Percentiles rank a stretch among this genome's conserved stretches.
These are phyloP conservation scores for Claviceps paspali DNA, from an alignment of 2,329 filamentous ascomycete genomes.

Conservation along the genomic window DNA sequence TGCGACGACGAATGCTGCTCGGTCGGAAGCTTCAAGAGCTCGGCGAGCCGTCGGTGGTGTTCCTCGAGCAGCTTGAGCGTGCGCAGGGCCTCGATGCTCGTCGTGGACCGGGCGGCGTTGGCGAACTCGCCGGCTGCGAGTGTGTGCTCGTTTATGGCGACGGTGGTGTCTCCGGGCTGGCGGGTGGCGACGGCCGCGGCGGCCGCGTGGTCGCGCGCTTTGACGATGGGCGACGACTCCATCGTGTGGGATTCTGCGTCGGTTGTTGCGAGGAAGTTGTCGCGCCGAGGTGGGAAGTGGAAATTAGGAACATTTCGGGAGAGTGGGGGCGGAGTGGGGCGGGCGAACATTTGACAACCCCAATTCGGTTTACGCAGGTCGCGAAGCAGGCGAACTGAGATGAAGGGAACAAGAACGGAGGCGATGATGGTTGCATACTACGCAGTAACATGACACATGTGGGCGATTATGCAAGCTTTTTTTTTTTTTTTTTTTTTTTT, in stretches of 20 bases:
- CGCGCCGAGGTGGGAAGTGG: too few species aligned
- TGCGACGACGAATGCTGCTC: constrained; percentile 22
- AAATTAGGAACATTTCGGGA: too few species aligned
- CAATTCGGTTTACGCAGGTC: too few species aligned
- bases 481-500: too few species aligned
- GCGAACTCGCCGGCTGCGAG: constrained; percentile 80
- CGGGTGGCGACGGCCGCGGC: constrained; percentile 69
- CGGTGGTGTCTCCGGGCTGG: constrained; percentile 58
- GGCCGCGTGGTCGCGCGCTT: constrained; percentile 81
- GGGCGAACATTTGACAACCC: too few species aligned
- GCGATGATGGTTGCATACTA: too few species aligned
- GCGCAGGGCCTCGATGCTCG: constrained; percentile 57
- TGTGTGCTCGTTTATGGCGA: constrained; percentile 77
- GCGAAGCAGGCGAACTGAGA: too few species aligned
- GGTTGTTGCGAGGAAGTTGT: too few species aligned
- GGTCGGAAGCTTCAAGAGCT: constrained; percentile 59
- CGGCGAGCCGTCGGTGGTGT: constrained; percentile 72
- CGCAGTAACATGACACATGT: too few species aligned
- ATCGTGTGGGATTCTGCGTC: constrained; percentile 10
- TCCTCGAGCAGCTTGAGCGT: constrained; percentile 74
- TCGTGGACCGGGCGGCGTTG: constrained; percentile 59
- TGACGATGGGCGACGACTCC: constrained; percentile 23
- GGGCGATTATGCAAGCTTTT: too few species aligned
- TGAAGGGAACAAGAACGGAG: too few species aligned
- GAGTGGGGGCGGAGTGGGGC: too few species aligned